A percentile compares a stretch with the other conserved stretches of the same genome.
These are phyloP conservation scores for Colletotrichum tropicale DNA, from an alignment of 2,329 filamentous ascomycete genomes.

Conservation along the genomic window DNA sequence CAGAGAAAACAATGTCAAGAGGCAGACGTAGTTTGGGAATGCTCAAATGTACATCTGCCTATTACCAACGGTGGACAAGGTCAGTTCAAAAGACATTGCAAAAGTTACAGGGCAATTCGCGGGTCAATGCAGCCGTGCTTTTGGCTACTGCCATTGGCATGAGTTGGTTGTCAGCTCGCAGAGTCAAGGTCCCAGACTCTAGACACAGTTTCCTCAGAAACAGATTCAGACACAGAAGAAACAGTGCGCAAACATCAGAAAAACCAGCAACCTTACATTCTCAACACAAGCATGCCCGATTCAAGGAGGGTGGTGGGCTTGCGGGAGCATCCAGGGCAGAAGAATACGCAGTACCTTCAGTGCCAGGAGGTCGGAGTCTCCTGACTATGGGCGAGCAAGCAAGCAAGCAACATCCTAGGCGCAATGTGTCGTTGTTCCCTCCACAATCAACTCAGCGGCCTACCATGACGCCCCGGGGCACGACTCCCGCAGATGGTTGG, in stretches of 20 bases:
- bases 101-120: not conserved
- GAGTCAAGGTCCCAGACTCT: not conserved
- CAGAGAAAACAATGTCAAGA: not conserved
- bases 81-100: not conserved
- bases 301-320: not conserved
- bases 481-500: not conserved
- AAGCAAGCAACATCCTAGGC: not conserved
- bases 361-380: not conserved
- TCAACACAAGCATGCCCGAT: not conserved
- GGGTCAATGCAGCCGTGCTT: not conserved
- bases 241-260: not conserved
- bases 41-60: not conserved
- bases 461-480: not conserved
- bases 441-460: not conserved
- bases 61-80: not conserved
- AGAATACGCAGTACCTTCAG: not conserved
- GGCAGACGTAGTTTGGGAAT: not conserved
- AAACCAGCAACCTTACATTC: not conserved
- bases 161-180: not conserved
- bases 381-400: not conserved
- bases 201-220: conserved; percentile 1
- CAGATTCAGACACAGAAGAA: not conserved
- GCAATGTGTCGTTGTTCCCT: not conserved
- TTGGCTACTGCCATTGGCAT: not conserved
- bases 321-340: not conserved